Evolutionary conservation across 1,284 basidiomycete genomes (phyloP), one percentile per base, ranked within the genome.

Genomic region (Pseudozyma tsukubaensis): DNA sequence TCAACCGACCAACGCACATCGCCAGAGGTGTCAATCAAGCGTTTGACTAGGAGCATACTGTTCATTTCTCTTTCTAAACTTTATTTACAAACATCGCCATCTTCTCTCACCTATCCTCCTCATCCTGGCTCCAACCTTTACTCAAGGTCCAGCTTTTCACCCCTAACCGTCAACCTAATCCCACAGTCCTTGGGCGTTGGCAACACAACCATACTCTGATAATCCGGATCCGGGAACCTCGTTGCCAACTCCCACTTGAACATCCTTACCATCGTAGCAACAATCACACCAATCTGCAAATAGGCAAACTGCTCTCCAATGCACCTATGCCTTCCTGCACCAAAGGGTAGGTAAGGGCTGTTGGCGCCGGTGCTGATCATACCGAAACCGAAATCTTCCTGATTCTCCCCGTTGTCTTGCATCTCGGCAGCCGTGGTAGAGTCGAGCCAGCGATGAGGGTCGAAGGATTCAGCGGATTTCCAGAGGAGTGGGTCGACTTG

Each of bases 241-340:
- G 85, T 84, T 1, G 68, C 69, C 40, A 97, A 87, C 57, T 88
- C 88, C 84, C 97, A 84, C 83, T 93, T 92, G 69, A 93, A 87
- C 63, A 89, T 86, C 58, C 95, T 90, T 42, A 98, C 86, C 65
- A 99, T 85, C 11, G 91, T 92, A 9, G 90, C 85, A 69, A 99
- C 87, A 83, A 99, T 88, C 7, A 91, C 91, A 47, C 94, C 92
- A 29, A 99, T 87, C 86, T 99, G 97, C 59, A 98, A 86, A 85
- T 97, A 96, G 14, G 97, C 97, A 82, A 98, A 99, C 89, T 94
- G 93, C 86, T 97, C 94, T 74, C 94, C 94, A 75, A 97, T 96
- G 85, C 95, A 97, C 61, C 94, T 88, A 86, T 97, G 94, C n/a
- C 83, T 50, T 16, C 81, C 96, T 48, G 96, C 95, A 62, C 96